These are phyloP conservation scores for Boletus sp. DNA, from an alignment of 768 basidiomycete genomes.

Conservation along the genomic window DNA sequence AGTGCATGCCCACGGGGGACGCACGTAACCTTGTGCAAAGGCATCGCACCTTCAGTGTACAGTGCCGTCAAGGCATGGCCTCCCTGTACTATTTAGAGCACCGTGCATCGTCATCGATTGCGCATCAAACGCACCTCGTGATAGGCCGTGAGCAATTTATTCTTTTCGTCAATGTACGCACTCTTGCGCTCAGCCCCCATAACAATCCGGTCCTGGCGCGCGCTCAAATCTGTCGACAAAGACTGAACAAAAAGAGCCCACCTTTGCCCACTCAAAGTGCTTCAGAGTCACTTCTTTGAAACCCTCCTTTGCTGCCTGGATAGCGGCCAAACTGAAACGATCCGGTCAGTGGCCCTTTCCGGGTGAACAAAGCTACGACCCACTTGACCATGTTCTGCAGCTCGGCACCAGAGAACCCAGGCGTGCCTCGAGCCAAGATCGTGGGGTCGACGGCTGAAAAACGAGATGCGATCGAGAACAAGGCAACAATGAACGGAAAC, in stretches of 20 bases:
- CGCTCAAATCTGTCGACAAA: background rate
- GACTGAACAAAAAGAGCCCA: slow-evolving; percentile 25
- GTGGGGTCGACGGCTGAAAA: slow-evolving; percentile 73
- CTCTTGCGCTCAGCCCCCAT: slow-evolving; percentile 97
- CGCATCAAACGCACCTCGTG: slow-evolving; percentile 66
- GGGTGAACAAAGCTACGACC: slow-evolving; percentile 25
- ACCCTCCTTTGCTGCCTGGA: slow-evolving; percentile 87
- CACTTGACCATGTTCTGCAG: slow-evolving; percentile 96
- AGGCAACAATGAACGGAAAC: slow-evolving; percentile 4
- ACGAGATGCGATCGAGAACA: background rate
- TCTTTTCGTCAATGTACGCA: slow-evolving; percentile 82
- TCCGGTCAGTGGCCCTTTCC: background rate
- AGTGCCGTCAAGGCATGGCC: slow-evolving; percentile 94
- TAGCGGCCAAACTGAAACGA: slow-evolving; percentile 71
- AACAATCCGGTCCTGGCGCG: slow-evolving; percentile 78
- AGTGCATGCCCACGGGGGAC: slow-evolving; percentile 94
- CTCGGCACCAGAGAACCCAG: slow-evolving; percentile 97
- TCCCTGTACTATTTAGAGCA: slow-evolving; percentile 45
- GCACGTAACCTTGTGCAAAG: slow-evolving; percentile 96
- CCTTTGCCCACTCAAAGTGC: slow-evolving; percentile 99
- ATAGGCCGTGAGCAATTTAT: slow-evolving; percentile 89
- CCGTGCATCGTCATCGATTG: background rate
- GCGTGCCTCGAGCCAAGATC: slow-evolving; percentile 87
- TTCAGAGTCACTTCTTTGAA: slow-evolving; percentile 65
- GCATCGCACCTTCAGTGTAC: slow-evolving; percentile 94